phyloP scores from a whole-genome alignment of 1,284 basidiomycete genomes.

The Microbotryum silenes-acaulis region DNA sequence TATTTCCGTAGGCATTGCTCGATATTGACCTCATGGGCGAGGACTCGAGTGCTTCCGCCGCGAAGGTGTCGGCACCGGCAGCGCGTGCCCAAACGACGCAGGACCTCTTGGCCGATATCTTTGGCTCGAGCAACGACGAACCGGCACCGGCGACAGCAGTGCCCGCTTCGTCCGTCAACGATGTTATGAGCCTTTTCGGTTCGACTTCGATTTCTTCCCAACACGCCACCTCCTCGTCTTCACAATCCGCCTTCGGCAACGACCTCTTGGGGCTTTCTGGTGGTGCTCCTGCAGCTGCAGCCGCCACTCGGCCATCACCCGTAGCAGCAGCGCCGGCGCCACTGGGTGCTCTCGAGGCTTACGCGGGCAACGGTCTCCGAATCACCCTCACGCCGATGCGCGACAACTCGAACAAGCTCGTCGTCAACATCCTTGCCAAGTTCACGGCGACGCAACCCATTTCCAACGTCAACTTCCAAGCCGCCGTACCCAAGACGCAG shows the following conservation, averaged over 20 bases:
- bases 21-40: constrained; percentile 62
- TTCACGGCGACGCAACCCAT: constrained; percentile 60
- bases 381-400: constrained; percentile 84
- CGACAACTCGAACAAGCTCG: constrained; percentile 65
- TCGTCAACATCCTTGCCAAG: constrained; percentile 80
- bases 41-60: constrained; percentile 48
- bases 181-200: constrained; percentile 86
- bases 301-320: constrained; percentile 34
- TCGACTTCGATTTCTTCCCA: constrained; percentile 25
- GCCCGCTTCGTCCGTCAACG: constrained; percentile 58
- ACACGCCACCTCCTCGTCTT: constrained; percentile 13
- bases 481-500: constrained; percentile 97
- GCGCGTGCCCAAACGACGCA: constrained; percentile 59
- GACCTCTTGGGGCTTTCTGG: constrained; percentile 39
- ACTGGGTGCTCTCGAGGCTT: constrained; percentile 63
- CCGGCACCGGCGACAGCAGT: constrained; percentile 39
- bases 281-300: constrained; percentile 36
- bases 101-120: constrained; percentile 88
- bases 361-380: constrained; percentile 81
- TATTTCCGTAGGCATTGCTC: constrained; percentile 46
- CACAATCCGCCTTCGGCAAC: constrained; percentile 14
- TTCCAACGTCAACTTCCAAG: constrained; percentile 80
- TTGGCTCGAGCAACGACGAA: constrained; percentile 53
- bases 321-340: constrained; percentile 36
- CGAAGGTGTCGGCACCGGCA: constrained; percentile 38